Evolutionary conservation across 176 grass and related monocot genomes (phyloP).

Genomic region (Oryza meridionalis): DNA sequence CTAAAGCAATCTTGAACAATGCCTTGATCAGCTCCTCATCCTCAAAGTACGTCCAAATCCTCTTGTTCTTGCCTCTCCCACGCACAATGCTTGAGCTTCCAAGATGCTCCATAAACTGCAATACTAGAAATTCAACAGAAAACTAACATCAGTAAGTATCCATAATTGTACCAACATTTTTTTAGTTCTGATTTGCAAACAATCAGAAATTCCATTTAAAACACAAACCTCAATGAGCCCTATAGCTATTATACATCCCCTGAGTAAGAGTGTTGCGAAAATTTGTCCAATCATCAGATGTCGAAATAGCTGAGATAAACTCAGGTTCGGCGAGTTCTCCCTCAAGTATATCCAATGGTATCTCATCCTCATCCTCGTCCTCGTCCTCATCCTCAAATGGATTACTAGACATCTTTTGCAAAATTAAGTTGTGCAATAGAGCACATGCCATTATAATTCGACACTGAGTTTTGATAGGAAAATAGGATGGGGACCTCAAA

Average conservation of each 20-base stretch:
- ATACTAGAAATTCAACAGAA: too few relatives aligned
- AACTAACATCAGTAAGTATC: too few relatives aligned
- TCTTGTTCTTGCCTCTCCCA: neutral
- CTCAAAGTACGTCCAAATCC: neutral
- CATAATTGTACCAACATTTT: too few relatives aligned
- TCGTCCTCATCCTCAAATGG: neutral
- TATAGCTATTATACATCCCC: slow-evolving; percentile 1
- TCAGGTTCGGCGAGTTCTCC: neutral
- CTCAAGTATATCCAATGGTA: neutral
- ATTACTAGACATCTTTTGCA: neutral
- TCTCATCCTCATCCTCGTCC: neutral
- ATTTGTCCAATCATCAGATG: neutral
- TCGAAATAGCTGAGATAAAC: slow-evolving; percentile 10
- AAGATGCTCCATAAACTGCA: too few relatives aligned
- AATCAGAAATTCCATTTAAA: neutral
- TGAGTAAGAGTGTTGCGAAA: neutral
- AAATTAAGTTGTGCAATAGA: neutral
- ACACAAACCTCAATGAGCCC: neutral
- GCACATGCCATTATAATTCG: slow-evolving; percentile 3
- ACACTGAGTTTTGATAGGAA: neutral
- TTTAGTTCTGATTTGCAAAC: too few relatives aligned
- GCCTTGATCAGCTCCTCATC: neutral
- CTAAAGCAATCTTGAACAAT: neutral
- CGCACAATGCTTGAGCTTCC: neutral
- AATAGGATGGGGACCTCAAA: neutral